Evolutionary conservation across 2,329 filamentous ascomycete genomes (phyloP).

Genomic region (Fusarium anthophilum): DNA sequence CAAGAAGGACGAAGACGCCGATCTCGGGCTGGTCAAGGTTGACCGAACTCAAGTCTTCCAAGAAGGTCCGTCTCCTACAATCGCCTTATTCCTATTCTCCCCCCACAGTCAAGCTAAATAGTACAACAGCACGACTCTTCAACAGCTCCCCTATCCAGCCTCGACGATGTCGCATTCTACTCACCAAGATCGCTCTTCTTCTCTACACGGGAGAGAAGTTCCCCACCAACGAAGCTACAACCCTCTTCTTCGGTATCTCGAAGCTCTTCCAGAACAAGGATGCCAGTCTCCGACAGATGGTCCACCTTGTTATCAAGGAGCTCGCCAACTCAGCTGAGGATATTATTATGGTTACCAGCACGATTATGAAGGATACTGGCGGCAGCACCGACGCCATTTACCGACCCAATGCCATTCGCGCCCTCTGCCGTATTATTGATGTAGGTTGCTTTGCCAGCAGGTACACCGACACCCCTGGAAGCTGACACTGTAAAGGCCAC

Average conservation of each 20-base stretch:
- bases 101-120: conserved; percentile 49
- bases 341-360: conserved; percentile 99
- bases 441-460: conserved; percentile 60
- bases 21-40: conserved; percentile 92
- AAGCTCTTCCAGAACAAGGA: conserved; percentile 99
- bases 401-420: conserved; percentile 94
- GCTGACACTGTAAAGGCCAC: conserved; percentile 71
- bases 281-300: conserved; percentile 97
- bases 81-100: conserved; percentile 42
- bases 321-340: conserved; percentile 94
- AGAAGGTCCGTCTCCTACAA: conserved; percentile 75
- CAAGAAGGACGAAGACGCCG: conserved; percentile 99
- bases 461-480: conserved; percentile 33
- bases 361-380: conserved; percentile 99
- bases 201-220: conserved; percentile 98
- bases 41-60: conserved; percentile 98
- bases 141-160: conserved; percentile 97
- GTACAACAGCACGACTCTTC: conserved; percentile 84
- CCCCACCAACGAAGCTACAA: conserved; percentile 95
- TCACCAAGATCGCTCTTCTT: conserved; percentile 96
- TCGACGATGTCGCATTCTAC: conserved; percentile 94
- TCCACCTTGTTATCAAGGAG: conserved; percentile 98
- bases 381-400: conserved; percentile 94
- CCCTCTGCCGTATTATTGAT: conserved; percentile 95
- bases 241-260: conserved; percentile 98